Base-by-base conservation (phyloP, 2,329 filamentous ascomycete species). In the Xylariaceae sp. region DNA sequence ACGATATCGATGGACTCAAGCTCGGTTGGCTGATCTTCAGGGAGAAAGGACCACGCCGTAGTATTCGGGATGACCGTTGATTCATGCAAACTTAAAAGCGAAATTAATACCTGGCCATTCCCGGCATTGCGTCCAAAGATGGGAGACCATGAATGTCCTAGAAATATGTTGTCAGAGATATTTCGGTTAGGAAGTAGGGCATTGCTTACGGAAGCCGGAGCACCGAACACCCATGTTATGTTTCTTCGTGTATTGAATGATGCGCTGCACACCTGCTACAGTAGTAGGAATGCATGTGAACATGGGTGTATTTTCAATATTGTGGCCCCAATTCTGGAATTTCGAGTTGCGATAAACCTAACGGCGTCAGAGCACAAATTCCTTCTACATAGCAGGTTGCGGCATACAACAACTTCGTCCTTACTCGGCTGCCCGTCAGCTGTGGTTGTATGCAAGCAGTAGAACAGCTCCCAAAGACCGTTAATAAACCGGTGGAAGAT, bases 321-420 rank as follows among this genome's bases (percentile, higher is more conserved):
- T 74, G 19, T 67, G 64, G 1, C 75, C 75, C 77, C 76, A 79
- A 59, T 77, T 79, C 48, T 71, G 57, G 54, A 76, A 77, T 10
- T 67, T 60, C 32, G 54, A 40, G 6, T 54, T 18, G 20, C 23
- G 29, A 20, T 51, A 46, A 21, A 51, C 29, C 32, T 37, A 37
- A 37, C 6, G 14, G 12, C 3, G 32, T 37, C 7, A 37, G 32
- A 37, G 14, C 3, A 10, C 6, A 16, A 10, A 37, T 16, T 7
- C 12, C 5, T 14, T 37, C 6, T 16, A 37, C 6, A 37, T 7
- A 10, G 12, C 14, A 14, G 32, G 32, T 3, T 10, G 12, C 6
- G 14, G 14, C 32, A 37, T 37, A 37, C 32, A 37, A 37, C 32
- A 16, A 37, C 32, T 37, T 37, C 32, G 32, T 37, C 32, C 14